Base-by-base conservation (phyloP, 257 asterid genomes). In the Rauvolfia tetraphylla region DNA sequence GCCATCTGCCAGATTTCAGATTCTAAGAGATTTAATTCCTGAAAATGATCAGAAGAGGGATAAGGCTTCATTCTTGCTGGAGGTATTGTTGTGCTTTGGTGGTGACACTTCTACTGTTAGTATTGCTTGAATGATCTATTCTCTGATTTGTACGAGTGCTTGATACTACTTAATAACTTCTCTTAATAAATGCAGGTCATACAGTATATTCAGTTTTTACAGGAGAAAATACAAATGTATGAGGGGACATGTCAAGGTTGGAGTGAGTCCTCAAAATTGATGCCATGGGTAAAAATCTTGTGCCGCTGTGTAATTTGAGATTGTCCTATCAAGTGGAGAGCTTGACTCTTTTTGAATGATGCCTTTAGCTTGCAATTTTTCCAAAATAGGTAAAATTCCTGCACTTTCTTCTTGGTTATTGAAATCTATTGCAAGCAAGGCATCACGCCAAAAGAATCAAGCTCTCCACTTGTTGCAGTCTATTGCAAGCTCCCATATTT, bases 31-130 rank as follows among this genome's bases (percentile, higher is more conserved):
- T 66, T 74, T 93, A 61, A 85, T 93, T 72, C 97, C 98, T 6
- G 92, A 91, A 82, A 93, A 75, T 87, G 97, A 93, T 81, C 92
- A 87, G 82, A 89, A 89, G 88, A 82, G 93, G 74, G 97, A 90
- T 73, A 89, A 87, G 81, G 97, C 97, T 79, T 89, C 97, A 29
- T 90, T 92, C 73, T 79, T 92, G 81, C 84, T 90, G 82, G 98
- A 94, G 98, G 97, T 90, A 78, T 77, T 79, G 79, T 57, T 15
- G 56, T 58, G 67, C 63, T 79, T 72, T 79, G 38, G 75, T 74
- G 78, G 70, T 57, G 62, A 51, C 56, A 23, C 51, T 15, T 58
- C 59, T 71, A 53, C 79, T 68, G 42, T 38, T 71, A 36, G 48
- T 71, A 56, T 33, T 56, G 36, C 42, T 57, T 49, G 33, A 27